phyloP scores from a whole-genome alignment of 345 rosid genomes.

The Syzygium aromaticum region DNA sequence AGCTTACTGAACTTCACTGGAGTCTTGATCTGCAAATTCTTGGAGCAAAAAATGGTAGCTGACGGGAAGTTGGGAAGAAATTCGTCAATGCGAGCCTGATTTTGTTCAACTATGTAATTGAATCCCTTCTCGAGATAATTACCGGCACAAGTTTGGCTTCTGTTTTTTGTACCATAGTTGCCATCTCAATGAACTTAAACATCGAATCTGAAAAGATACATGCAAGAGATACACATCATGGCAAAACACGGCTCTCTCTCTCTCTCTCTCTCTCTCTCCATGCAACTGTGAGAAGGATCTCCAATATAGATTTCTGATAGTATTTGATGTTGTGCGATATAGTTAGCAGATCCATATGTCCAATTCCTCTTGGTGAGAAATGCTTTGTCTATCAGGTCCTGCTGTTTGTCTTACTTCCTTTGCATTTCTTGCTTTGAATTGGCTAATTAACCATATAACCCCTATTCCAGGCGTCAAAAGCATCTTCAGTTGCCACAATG shows the following conservation, averaged over 20 bases:
- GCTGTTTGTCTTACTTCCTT: not conserved
- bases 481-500: conserved; percentile 31
- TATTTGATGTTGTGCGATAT: not conserved
- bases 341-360: not conserved
- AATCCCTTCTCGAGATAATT: not conserved
- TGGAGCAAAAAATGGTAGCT: not conserved
- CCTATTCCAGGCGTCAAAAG: conserved; percentile 5
- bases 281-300: not conserved
- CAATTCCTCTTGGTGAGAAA: not conserved
- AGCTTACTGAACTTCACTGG: not conserved
- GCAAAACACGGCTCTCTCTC: not conserved
- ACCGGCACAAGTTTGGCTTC: not conserved
- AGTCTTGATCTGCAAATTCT: not conserved
- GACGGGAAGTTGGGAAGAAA: not conserved
- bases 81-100: not conserved
- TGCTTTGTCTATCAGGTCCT: not conserved
- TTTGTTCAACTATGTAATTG: not conserved
- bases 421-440: not conserved
- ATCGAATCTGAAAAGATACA: not conserved
- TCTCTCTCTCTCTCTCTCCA: not conserved
- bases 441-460: not conserved
- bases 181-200: not conserved
- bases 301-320: not conserved
- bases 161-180: not conserved
- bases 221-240: not conserved